These are phyloP conservation scores for Coemansia sp. DNA, from an alignment of 192 early-diverging fungal genomes.

Conservation along the genomic window DNA sequence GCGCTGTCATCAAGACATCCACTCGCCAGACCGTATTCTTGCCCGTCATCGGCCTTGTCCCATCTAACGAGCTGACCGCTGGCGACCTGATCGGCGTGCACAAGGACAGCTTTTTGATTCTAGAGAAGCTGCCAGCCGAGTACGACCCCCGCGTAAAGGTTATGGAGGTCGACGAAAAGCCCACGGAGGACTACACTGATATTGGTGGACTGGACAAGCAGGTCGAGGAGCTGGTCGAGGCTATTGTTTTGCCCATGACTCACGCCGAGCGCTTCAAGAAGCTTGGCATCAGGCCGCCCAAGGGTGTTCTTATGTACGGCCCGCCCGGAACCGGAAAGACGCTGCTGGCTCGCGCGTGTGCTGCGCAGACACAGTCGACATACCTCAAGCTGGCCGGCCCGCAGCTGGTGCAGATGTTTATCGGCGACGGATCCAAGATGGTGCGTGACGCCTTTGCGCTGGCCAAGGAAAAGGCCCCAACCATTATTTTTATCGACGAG, in stretches of 20 bases:
- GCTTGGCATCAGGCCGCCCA: constrained; percentile 85
- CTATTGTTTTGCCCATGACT: constrained; percentile 86
- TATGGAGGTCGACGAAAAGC: constrained; percentile 99
- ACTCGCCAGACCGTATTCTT: constrained; percentile 97
- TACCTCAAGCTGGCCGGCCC: constrained; percentile 97
- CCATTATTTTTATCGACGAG: constrained; percentile 99
- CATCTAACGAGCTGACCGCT: constrained; percentile 85
- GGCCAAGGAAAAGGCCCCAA: constrained; percentile 97
- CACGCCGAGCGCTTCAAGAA: constrained; percentile 87
- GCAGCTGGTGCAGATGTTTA: constrained; percentile 98
- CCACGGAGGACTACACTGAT: constrained; percentile 96
- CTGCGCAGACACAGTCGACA: constrained; percentile 94
- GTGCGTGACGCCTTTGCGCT: constrained; percentile 96
- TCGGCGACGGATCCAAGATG: constrained; percentile 97
- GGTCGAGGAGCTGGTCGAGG: constrained; percentile 87
- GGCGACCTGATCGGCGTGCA: constrained; percentile 98
- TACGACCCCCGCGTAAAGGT: constrained; percentile 98
- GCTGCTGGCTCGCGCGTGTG: constrained; percentile 95
- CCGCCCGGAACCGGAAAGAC: constrained; percentile 91
- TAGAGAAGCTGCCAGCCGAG: constrained; percentile 97
- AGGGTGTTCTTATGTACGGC: constrained; percentile 85
- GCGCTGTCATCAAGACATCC: constrained; percentile 95
- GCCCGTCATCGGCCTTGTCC: constrained; percentile 96
- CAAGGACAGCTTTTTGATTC: constrained; percentile 95
- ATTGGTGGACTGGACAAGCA: constrained; percentile 91